Conservation (phyloP, 371 early-diverging fungal species). For the Rhizopus arrhizus region DNA sequence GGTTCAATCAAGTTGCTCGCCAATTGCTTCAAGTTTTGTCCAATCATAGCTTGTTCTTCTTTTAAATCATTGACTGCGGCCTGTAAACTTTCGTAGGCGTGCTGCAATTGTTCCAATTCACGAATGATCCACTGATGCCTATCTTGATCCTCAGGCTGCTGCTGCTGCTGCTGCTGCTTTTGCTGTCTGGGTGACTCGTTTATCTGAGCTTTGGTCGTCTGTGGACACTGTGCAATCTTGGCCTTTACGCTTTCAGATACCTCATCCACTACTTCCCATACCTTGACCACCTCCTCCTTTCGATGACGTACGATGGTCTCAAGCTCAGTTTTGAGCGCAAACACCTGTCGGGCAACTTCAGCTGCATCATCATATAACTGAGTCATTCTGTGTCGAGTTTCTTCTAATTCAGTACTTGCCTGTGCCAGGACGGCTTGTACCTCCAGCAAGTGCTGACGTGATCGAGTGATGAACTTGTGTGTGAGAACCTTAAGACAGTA, state of each 20-base stretch:
- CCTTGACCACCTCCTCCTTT: conserved; percentile 63
- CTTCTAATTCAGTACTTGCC: conserved; percentile 55
- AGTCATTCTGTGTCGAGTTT: conserved; percentile 50
- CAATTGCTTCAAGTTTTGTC: conserved; percentile 32
- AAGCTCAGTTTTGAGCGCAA: conserved; percentile 55
- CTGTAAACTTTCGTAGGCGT: conserved; percentile 47
- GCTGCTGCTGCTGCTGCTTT: conserved; percentile 14
- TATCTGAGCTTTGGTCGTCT: conserved; percentile 9
- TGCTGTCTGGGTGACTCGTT: conserved; percentile 5
- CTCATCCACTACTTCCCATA: conserved; percentile 66
- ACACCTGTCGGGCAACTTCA: conserved; percentile 57
- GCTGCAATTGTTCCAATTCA: conserved; percentile 59
- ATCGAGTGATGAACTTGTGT: conserved; percentile 44
- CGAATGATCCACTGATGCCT: conserved; percentile 60
- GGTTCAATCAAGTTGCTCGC: conserved; percentile 39
- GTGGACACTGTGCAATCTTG: conserved; percentile 18
- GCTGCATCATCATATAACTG: conserved; percentile 61
- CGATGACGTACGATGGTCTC: conserved; percentile 59
- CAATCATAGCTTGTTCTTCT: conserved; percentile 46
- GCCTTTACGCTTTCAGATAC: conserved; percentile 47
- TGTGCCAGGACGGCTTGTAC: conserved; percentile 49
- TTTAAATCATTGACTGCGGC: conserved; percentile 43
- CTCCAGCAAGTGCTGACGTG: conserved; percentile 42
- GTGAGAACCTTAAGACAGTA: conserved; percentile 60
- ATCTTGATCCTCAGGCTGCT: conserved; percentile 47